A percentile compares a stretch with the other conserved stretches of the same genome.
Evolutionary conservation across 768 basidiomycete species (phyloP).

Genomic region (Chlorophyllum brunneum): DNA sequence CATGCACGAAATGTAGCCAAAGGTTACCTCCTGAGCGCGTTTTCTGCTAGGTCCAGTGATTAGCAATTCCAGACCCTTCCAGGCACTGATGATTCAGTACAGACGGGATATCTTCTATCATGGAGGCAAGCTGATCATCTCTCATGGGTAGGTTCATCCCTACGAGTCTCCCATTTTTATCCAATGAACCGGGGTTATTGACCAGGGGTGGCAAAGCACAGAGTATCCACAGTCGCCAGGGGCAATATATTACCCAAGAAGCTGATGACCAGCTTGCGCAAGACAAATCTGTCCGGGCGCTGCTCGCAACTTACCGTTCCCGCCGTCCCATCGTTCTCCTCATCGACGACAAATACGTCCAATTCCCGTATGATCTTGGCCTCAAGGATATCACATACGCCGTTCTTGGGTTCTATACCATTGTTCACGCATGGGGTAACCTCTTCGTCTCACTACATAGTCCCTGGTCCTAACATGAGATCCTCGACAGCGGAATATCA

Average conservation of each 20-base stretch:
- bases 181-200: not conserved
- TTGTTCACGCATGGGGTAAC: constrained; percentile 69
- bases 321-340: constrained; percentile 63
- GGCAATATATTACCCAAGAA: constrained; percentile 33
- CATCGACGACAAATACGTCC: constrained; percentile 67
- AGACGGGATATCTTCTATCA: constrained; percentile 71
- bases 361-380: constrained; percentile 69
- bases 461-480: not conserved
- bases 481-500: constrained; percentile 57
- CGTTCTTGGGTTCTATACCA: constrained; percentile 70
- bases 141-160: constrained; percentile 62
- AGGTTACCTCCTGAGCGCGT: constrained; percentile 76
- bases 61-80: not conserved
- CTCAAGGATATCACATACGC: constrained; percentile 41
- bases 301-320: constrained; percentile 54
- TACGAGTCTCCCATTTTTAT: not conserved
- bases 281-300: constrained; percentile 68
- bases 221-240: constrained; percentile 41
- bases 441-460: constrained; percentile 12
- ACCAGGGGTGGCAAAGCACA: constrained; percentile 75
- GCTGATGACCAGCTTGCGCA: constrained; percentile 66
- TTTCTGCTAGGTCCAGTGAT: constrained; percentile 53
- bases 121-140: constrained; percentile 69
- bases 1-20: constrained; percentile 53
- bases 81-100: constrained; percentile 12